Evolutionary conservation across 2,329 filamentous ascomycete species (phyloP).

Genomic region (Penicillium aurantiogriseum): DNA sequence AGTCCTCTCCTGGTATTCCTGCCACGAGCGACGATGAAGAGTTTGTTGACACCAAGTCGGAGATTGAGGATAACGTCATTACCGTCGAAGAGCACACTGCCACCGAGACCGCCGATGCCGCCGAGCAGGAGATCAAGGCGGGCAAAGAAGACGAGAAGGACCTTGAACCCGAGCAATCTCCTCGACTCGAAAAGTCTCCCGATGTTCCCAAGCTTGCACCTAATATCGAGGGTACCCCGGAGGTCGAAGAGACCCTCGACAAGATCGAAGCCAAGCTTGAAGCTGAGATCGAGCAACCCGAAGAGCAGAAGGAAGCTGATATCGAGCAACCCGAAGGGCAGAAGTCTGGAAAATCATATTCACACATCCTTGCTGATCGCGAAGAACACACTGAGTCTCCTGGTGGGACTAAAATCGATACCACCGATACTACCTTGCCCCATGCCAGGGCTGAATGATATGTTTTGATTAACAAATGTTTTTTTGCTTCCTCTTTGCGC

Average conservation of each 20-base stretch:
- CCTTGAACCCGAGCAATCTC: background rate
- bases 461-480: background rate
- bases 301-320: background rate
- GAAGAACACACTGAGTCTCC: constrained; percentile 1
- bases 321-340: constrained; percentile 1
- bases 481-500: background rate
- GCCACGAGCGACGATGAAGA: constrained; percentile 30
- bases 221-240: constrained; percentile 2
- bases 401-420: background rate
- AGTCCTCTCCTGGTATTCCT: constrained; percentile 18
- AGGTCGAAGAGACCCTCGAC: constrained; percentile 8
- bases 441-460: constrained; percentile 4
- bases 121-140: background rate
- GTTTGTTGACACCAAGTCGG: constrained; percentile 25
- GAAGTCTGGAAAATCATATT: background rate
- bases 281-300: background rate
- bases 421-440: constrained; percentile 5
- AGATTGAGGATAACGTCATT: constrained; percentile 10
- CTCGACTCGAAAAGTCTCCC: background rate
- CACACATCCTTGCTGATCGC: background rate
- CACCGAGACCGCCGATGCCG: background rate
- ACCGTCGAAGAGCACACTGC: background rate
- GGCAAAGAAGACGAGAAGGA: background rate
- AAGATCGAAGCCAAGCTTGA: constrained; percentile 6
- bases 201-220: background rate